A percentile compares a stretch with the other conserved stretches of the same genome.
These are phyloP conservation scores for Nicotiana paniculata DNA, from an alignment of 257 asterid species.

Conservation along the genomic window DNA sequence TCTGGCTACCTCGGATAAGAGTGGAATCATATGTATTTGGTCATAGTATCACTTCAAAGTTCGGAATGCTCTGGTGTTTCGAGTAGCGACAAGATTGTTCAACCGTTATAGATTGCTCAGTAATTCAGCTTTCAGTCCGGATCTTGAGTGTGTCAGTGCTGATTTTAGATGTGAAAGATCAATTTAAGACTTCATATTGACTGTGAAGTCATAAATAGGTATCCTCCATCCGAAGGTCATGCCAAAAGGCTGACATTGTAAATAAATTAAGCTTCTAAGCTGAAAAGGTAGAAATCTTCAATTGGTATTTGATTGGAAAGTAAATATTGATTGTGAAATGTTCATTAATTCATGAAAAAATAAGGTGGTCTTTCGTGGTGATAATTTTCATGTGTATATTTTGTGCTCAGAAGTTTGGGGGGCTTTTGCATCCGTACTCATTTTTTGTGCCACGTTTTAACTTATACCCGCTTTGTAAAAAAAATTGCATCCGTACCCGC, in stretches of 20 bases:
- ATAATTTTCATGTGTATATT: not conserved
- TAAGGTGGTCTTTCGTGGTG: not conserved
- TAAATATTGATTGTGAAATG: not conserved
- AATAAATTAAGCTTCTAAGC: not conserved
- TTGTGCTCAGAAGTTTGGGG: not conserved
- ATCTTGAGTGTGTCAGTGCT: not conserved
- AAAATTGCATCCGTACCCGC: no score
- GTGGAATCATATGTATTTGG: constrained; percentile 74
- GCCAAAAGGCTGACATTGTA: not conserved
- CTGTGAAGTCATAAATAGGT: not conserved
- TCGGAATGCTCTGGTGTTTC: not conserved
- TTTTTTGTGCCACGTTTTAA: no score
- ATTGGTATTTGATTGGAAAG: not conserved
- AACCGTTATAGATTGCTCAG: not conserved
- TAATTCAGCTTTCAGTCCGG: not conserved
- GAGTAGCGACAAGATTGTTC: not conserved
- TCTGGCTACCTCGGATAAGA: constrained; percentile 73
- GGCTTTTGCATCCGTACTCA: no score
- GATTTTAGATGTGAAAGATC: not conserved
- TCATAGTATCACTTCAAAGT: constrained; percentile 9
- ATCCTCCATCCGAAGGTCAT: not conserved
- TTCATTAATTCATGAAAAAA: not conserved
- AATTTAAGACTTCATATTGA: not conserved
- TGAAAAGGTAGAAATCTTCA: not conserved
- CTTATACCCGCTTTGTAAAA: no score